Evolutionary conservation across 768 basidiomycete genomes (phyloP), one percentile per base, ranked within the genome.

Genomic region (Xerocomellus amylosporus): DNA sequence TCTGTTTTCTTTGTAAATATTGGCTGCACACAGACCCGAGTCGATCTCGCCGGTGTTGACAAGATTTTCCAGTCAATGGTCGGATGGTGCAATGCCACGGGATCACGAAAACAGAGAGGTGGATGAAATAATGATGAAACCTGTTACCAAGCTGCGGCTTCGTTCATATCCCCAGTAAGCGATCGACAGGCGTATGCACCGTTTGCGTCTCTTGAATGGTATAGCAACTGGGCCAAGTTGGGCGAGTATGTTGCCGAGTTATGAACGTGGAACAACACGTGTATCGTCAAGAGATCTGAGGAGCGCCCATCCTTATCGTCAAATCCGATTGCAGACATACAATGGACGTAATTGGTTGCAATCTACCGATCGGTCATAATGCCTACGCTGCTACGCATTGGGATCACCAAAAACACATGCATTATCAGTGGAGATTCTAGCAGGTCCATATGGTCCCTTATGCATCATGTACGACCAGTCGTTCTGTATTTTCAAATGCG

Each of bases 71-170:
- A 15, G 41, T 26, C 33, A n/a, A 45, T 36, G 49, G 43, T 20
- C 37, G 15, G 38, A 26, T 47, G 36, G 65, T 62, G 19, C 38
- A 62, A 58, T 22, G 64, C 67, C 59, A 65, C 58, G 65, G 64
- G 69, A 68, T 55, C 67, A 68, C 51, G 69, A 60, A 54, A 54
- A 73, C 52, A 15, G 57, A 60, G n/a, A 60, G 45, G 17, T 54
- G 12, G 53, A 64, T 71, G 60, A 67, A 64, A 61, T 70, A 71
- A 58, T 58, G 51, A 51, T 70, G 66, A 59, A 71, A 73, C 59
- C 64, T 53, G 61, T 64, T 37, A 15, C 46, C 37, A 56, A 33
- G 41, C 46, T 39, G 41, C 49, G 31, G 44, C 52, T 54, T 59
- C 47, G 39, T 60, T 54, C 51, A 48, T 65, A 55, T 61, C 63